Percentiles rank a stretch among this genome's conserved stretches.
These are phyloP conservation scores for Hyphopichia pseudoburtonii DNA, from an alignment of 1,139 yeast genomes.

Conservation along the genomic window DNA sequence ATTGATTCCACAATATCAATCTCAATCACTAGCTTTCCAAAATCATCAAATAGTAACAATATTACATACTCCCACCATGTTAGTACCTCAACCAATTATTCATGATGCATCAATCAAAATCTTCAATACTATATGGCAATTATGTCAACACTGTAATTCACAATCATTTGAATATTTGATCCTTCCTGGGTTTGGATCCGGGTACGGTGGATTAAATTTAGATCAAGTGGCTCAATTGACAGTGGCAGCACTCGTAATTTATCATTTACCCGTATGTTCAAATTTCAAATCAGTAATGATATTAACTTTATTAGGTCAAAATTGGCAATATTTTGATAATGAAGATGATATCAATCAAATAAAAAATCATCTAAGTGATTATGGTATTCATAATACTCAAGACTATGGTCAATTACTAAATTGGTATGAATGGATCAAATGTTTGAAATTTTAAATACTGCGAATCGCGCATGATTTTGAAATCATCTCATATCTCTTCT, in stretches of 20 bases:
- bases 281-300: neutral
- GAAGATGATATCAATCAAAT: neutral
- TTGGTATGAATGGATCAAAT: neutral
- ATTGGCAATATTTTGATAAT: neutral
- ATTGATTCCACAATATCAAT: neutral
- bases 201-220: conserved; percentile 22
- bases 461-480: too few relatives aligned
- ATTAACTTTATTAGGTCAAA: neutral
- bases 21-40: too few relatives aligned
- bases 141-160: conserved; percentile 7
- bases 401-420: neutral
- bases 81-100: conserved; percentile 14
- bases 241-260: conserved; percentile 20
- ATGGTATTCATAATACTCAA: neutral
- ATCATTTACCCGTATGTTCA: conserved; percentile 11
- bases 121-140: conserved; percentile 24
- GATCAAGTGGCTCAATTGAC: conserved; percentile 18
- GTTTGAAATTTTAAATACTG: too few relatives aligned
- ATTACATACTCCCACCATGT: conserved; percentile 9
- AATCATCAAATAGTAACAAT: neutral
- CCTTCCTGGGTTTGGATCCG: conserved; percentile 32
- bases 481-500: too few relatives aligned
- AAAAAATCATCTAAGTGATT: neutral
- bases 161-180: conserved; percentile 9
- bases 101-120: conserved; percentile 3